Conservation (phyloP, 148 eudicot genomes). For the Fagopyrum esculentum region DNA sequence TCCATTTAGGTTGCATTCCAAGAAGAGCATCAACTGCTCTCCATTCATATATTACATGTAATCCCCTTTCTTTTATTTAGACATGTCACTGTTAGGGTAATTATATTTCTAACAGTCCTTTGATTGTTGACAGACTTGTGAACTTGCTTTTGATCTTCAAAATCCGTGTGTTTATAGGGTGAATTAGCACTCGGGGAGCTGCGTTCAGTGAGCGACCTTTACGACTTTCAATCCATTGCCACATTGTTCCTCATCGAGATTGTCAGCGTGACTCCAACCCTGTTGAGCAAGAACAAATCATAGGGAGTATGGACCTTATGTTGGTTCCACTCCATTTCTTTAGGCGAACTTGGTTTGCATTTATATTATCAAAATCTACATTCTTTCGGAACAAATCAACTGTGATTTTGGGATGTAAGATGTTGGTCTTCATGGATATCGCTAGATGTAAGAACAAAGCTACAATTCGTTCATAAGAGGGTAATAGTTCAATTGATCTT, state of each 20-base stretch:
- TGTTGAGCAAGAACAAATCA: constrained; percentile 48
- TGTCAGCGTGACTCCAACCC: constrained; percentile 67
- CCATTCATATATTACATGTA: no score
- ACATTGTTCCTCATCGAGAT: constrained; percentile 84
- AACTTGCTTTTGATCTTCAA: neutral
- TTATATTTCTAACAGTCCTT: neutral
- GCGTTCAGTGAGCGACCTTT: constrained; percentile 75
- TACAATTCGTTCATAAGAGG: neutral
- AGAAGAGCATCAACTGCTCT: constrained; percentile 41
- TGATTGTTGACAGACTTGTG: neutral
- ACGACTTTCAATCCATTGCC: constrained; percentile 75
- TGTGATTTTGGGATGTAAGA: neutral
- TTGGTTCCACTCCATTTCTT: neutral
- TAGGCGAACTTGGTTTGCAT: neutral
- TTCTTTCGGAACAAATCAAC: neutral
- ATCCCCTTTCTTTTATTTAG: no score
- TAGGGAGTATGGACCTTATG: constrained; percentile 2
- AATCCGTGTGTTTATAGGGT: constrained; percentile 35
- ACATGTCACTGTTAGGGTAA: constrained; percentile 77
- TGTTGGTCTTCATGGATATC: neutral
- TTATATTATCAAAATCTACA: no score
- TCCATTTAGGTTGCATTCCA: constrained; percentile 64
- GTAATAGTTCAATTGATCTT: neutral
- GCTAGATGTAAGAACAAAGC: neutral
- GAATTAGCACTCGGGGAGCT: constrained; percentile 90